Conservation (phyloP, 371 early-diverging fungal species). For the Catenaria anguillulae region DNA sequence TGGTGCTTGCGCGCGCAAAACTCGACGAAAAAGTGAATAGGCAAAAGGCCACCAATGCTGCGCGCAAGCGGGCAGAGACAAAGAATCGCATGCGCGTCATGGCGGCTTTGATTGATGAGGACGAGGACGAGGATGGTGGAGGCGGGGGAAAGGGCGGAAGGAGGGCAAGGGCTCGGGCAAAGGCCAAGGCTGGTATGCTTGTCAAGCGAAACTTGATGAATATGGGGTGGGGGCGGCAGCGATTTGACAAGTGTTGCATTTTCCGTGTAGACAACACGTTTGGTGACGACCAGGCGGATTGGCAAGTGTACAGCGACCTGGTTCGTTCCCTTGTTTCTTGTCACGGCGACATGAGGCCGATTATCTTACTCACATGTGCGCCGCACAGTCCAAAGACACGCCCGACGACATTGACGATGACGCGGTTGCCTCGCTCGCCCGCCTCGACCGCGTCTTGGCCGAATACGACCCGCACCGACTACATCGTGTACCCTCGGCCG, state of each 20-base stretch:
- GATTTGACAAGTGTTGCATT: no score
- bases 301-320: conserved; percentile 79
- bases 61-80: neutral
- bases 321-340: conserved; percentile 17
- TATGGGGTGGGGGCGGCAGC: no score
- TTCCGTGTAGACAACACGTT: conserved; percentile 57
- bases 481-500: neutral
- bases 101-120: neutral
- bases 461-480: conserved; percentile 41
- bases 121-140: neutral
- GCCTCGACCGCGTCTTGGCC: conserved; percentile 51
- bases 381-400: neutral
- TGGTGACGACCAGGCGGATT: conserved; percentile 84
- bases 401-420: neutral
- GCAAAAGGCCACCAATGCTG: neutral
- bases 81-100: neutral
- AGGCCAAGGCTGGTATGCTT: no score
- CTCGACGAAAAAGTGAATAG: neutral
- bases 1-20: no score
- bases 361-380: neutral
- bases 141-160: no score
- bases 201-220: conserved; percentile 9
- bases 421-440: conserved; percentile 27
- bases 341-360: neutral
- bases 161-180: no score